A percentile compares a stretch with the other conserved stretches of the same genome.
Evolutionary conservation across 176 grass and related monocot species (phyloP).

Genomic region (Oryza brachyantha): DNA sequence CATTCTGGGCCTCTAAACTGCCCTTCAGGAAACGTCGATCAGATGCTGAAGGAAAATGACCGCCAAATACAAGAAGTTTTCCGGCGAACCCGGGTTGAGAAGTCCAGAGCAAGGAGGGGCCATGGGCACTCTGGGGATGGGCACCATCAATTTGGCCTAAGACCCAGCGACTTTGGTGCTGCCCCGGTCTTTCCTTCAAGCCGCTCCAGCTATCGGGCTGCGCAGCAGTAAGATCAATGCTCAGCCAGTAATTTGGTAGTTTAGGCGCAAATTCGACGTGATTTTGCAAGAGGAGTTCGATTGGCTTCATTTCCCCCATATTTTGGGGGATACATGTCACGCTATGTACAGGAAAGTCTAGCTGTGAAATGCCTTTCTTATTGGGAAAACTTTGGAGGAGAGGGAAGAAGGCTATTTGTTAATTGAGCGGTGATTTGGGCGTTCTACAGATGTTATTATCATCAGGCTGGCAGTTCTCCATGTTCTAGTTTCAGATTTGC

Average conservation of each 20-base stretch:
- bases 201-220: slow-evolving; percentile 47
- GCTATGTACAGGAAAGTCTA: slow-evolving; percentile 42
- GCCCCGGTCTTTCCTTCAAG: slow-evolving; percentile 85
- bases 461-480: background rate
- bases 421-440: background rate
- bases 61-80: slow-evolving; percentile 86
- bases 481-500: background rate
- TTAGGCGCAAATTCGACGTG: background rate
- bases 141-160: slow-evolving; percentile 39
- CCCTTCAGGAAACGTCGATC: slow-evolving; percentile 72
- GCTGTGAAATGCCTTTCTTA: slow-evolving; percentile 26
- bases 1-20: slow-evolving; percentile 80
- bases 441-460: background rate
- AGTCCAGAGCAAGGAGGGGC: slow-evolving; percentile 59
- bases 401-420: slow-evolving; percentile 30
- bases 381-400: background rate
- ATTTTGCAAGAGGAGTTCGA: background rate
- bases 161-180: slow-evolving; percentile 55
- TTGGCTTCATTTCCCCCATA: background rate
- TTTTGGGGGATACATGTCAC: slow-evolving; percentile 13
- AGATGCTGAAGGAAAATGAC: slow-evolving; percentile 98
- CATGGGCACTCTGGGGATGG: slow-evolving; percentile 47
- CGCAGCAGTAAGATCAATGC: slow-evolving; percentile 9
- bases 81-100: slow-evolving; percentile 67
- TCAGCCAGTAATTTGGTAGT: background rate